Evolutionary conservation across 331 rosid species (phyloP).

Genomic region (Rosa hybrid): DNA sequence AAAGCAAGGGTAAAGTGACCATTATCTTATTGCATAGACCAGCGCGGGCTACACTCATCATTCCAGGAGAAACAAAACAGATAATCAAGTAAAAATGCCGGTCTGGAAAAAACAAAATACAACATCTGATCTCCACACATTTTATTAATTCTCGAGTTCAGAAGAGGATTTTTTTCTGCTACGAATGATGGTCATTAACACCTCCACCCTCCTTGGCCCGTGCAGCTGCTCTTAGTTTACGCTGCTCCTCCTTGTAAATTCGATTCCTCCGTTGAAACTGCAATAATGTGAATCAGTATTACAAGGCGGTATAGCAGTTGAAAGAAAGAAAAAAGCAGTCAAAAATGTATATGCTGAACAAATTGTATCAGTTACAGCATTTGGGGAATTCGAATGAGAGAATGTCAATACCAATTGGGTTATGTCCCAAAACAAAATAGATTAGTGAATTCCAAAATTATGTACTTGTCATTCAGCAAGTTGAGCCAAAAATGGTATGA

Average conservation of each 20-base stretch:
- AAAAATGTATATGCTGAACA: background rate
- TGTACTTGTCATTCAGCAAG: conserved; percentile 3
- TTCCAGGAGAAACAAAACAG: conserved; percentile 28
- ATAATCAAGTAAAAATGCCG: conserved; percentile 28
- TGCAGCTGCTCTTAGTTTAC: conserved; percentile 80
- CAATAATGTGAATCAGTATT: conserved; percentile 15
- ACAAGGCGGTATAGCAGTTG: background rate
- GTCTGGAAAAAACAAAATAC: conserved; percentile 43
- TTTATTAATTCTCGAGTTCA: conserved; percentile 37
- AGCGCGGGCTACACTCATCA: conserved; percentile 31
- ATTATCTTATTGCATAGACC: conserved; percentile 37
- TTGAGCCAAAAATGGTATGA: background rate
- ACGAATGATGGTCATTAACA: conserved; percentile 56
- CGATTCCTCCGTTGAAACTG: conserved; percentile 95
- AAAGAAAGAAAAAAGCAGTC: background rate
- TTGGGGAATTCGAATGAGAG: background rate
- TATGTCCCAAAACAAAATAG: background rate
- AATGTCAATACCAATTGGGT: background rate
- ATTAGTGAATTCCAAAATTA: background rate
- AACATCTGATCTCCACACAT: conserved; percentile 20
- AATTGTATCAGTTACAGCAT: background rate
- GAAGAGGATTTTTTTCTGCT: conserved; percentile 30
- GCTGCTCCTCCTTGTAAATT: conserved; percentile 93
- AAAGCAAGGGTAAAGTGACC: conserved; percentile 13
- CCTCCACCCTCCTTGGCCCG: conserved; percentile 57